phyloP scores from a whole-genome alignment of 2,329 filamentous ascomycete genomes.

The Exutisphaerella laricina region DNA sequence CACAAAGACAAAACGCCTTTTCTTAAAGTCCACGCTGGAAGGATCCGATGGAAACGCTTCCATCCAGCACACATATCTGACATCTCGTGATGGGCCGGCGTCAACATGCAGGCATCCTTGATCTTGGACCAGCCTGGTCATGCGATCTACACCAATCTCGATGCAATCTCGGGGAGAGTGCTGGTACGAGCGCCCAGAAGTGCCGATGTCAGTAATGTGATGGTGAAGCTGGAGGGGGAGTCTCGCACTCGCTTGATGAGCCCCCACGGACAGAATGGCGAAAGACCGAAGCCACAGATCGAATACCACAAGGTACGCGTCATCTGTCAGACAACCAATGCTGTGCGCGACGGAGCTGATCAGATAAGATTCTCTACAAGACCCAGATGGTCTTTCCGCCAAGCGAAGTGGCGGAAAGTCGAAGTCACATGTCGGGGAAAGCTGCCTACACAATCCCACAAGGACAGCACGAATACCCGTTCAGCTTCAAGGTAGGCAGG shows the following conservation, averaged over 20 bases:
- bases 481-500: constrained; percentile 64
- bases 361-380: constrained; percentile 65
- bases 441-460: constrained; percentile 56
- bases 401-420: constrained; percentile 34
- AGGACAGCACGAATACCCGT: constrained; percentile 70
- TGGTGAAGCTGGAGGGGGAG: constrained; percentile 81
- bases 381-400: constrained; percentile 54
- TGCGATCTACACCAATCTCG: constrained; percentile 60
- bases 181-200: constrained; percentile 40
- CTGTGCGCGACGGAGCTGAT: background rate
- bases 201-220: constrained; percentile 50
- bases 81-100: background rate
- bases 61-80: too few relatives aligned
- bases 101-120: constrained; percentile 22
- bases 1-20: too few relatives aligned
- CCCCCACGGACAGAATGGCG: constrained; percentile 39
- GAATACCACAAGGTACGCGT: constrained; percentile 48
- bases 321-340: background rate
- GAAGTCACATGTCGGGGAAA: constrained; percentile 27
- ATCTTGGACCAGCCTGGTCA: constrained; percentile 31
- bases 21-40: too few relatives aligned
- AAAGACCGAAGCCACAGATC: constrained; percentile 43
- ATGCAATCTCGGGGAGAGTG: constrained; percentile 59
- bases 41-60: too few relatives aligned
- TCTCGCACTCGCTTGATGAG: constrained; percentile 60